Base-by-base conservation (phyloP, 78 protist species). In the slime mould (Dictyostelium discoideum) region DNA sequence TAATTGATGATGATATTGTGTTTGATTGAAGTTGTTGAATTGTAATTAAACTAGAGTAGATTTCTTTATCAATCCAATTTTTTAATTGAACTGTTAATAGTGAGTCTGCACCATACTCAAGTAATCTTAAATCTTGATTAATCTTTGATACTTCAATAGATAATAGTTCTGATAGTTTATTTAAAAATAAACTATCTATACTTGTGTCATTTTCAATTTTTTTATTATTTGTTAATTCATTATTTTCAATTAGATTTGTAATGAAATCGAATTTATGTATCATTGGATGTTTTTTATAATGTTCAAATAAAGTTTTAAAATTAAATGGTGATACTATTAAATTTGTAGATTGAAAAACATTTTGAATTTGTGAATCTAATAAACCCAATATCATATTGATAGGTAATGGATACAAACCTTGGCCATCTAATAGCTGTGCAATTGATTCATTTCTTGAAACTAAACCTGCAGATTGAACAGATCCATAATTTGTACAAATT, bases 401-500 rank as follows among this genome's bases (percentile, higher is more conserved):
- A n/a, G 93, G 44, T 6, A 79, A 54, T 32, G 80, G 46, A 1
- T 69, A 44, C 1, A 87, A 10, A 44, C 93, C 93, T 60, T 69
- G n/a, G 40, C 24, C 42, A 14, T 9, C 42, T n/a, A 87, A 79
- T 10, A 76, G 13, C 1, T 16, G 32, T 26, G 20, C 88, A 5
- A 90, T 80, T 16, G 87, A 26, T 22, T 90, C 57, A 46, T 82
- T 85, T 50, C 85, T 90, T 11, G 94, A 40, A 9, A 81, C 94
- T 26, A 65, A 54, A 42, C 94, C 94, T 69, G 72, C 84, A 8
- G 82, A 54, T 26, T 42, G 84, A 42, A 93, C 32, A 6, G 96
- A 24, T 26, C 98, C 98, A 92, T 88, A 94, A 32, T 79, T 63
- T n/a, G 95, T 54, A 20, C 82, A 39, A 9, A 85, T 79, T 7